Conservation (phyloP, 306 rosid species). For the Arachis hypogaea region DNA sequence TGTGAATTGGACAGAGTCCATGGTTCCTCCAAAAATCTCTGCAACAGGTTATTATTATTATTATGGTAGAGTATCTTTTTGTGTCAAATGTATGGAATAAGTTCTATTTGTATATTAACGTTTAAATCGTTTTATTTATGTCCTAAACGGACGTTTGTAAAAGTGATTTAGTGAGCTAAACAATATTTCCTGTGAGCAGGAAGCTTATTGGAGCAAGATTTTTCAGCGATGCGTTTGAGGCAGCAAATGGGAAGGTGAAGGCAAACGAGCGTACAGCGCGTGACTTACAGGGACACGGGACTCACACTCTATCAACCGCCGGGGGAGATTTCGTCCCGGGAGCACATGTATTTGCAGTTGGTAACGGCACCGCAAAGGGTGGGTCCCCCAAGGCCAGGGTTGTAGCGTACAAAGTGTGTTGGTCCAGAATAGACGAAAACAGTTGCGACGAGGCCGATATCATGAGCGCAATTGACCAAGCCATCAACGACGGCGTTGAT, state of each 20-base stretch:
- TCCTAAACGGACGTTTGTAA: no score
- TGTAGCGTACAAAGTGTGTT: slow-evolving; percentile 67
- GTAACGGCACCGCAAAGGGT: slow-evolving; percentile 73
- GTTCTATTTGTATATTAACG: no score
- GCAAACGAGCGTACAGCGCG: slow-evolving; percentile 41
- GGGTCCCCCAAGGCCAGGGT: slow-evolving; percentile 73
- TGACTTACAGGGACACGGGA: slow-evolving; percentile 74
- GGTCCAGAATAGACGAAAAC: not conserved
- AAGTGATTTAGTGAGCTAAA: no score
- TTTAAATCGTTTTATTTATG: no score
- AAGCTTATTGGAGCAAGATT: slow-evolving; percentile 80
- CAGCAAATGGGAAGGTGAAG: not conserved
- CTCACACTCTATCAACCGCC: slow-evolving; percentile 82
- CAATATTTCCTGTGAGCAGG: slow-evolving; percentile 32
- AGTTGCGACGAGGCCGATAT: slow-evolving; percentile 55
- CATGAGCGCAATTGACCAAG: slow-evolving; percentile 55
- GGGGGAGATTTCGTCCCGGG: slow-evolving; percentile 60
- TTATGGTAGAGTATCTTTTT: no score
- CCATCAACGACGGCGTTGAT: slow-evolving; percentile 71
- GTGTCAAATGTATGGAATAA: no score
- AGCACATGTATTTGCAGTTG: slow-evolving; percentile 44
- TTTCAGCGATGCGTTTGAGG: slow-evolving; percentile 46
- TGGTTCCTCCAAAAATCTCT: not conserved
- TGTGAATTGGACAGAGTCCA: slow-evolving; percentile 27
- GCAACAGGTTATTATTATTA: not conserved